phyloP scores from a whole-genome alignment of 352 stramenopile species.

The Pelagophyceae sp. region DNA sequence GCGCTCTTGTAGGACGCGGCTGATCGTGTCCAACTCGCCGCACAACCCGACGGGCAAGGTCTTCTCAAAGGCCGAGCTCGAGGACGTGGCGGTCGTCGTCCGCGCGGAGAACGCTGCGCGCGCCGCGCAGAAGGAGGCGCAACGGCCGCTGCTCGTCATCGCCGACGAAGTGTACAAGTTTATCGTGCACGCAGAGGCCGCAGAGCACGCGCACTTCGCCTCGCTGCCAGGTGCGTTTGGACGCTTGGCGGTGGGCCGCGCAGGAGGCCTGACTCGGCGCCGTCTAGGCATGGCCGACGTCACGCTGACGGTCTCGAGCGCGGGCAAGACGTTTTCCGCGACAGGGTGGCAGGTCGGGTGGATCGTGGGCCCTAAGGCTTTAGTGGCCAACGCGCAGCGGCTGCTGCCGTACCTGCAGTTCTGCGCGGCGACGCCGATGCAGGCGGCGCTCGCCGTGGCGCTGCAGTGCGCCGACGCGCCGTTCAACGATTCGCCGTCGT shows the following conservation, averaged over 20 bases:
- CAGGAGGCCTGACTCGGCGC: too few relatives aligned
- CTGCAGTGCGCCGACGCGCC: constrained; percentile 64
- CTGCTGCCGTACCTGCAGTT: constrained; percentile 56
- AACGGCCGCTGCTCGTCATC: constrained; percentile 54
- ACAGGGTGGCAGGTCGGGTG: constrained; percentile 79
- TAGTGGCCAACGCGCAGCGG: not conserved
- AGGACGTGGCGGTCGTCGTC: constrained; percentile 77
- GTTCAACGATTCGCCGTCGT: constrained; percentile 43
- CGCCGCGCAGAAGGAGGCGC: not conserved
- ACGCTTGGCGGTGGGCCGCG: too few relatives aligned
- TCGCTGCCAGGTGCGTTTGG: too few relatives aligned
- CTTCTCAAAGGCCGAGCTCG: constrained; percentile 82
- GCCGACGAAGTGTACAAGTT: constrained; percentile 89
- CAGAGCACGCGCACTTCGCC: constrained; percentile 3
- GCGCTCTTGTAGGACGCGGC: too few relatives aligned
- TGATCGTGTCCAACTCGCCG: constrained; percentile 92
- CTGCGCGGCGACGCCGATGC: constrained; percentile 82
- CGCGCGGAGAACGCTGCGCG: constrained; percentile 1
- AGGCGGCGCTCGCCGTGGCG: constrained; percentile 76
- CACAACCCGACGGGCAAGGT: constrained; percentile 98
- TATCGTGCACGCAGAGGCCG: constrained; percentile 42
- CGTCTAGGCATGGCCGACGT: constrained; percentile 45
- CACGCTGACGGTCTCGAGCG: constrained; percentile 61
- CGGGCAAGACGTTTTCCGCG: constrained; percentile 71
- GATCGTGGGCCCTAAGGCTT: constrained; percentile 46